phyloP scores from a whole-genome alignment of 2,329 filamentous ascomycete species.

The Leptographium flavum region DNA sequence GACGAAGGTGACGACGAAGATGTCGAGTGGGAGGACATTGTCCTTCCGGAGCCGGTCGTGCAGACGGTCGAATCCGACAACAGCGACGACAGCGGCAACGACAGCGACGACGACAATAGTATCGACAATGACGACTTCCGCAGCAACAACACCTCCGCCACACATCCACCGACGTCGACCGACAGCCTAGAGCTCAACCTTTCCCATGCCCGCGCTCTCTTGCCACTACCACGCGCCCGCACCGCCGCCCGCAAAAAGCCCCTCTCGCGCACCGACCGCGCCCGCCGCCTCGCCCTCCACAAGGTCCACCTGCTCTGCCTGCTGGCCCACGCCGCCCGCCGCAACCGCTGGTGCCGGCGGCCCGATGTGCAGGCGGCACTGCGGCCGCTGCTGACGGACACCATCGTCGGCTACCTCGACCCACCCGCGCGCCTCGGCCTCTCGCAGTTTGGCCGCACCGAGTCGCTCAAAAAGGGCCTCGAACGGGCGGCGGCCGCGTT shows the following conservation, averaged over 20 bases:
- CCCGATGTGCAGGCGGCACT: conserved; percentile 50
- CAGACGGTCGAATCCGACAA: conserved; percentile 12
- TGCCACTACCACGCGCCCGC: no score
- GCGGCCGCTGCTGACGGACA: conserved; percentile 49
- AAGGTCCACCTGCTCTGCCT: conserved; percentile 77
- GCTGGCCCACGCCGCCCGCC: conserved; percentile 57
- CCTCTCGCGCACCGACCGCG: conserved; percentile 38
- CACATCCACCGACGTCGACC: conserved; percentile 13
- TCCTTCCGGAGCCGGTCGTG: conserved; percentile 10
- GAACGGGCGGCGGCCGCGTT: conserved; percentile 54
- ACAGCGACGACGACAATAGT: conserved; percentile 8
- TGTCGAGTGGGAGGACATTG: conserved; percentile 12
- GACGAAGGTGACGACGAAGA: conserved; percentile 10
- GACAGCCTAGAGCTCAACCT: conserved; percentile 40
- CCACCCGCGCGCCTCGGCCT: conserved; percentile 47
- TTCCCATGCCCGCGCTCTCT: no score
- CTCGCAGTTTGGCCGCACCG: conserved; percentile 61
- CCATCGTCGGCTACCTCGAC: conserved; percentile 52
- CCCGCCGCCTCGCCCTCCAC: conserved; percentile 58
- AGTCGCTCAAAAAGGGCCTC: conserved; percentile 68
- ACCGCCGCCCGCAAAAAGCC: conserved; percentile 28
- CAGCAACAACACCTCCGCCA: background rate
- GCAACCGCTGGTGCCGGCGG: conserved; percentile 87
- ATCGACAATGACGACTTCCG: conserved; percentile 4
- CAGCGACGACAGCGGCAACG: conserved; percentile 8